A percentile compares a stretch with the other conserved stretches of the same genome.
phyloP scores from a whole-genome alignment of 257 asterid species.

The Oldenlandia corymbosa region DNA sequence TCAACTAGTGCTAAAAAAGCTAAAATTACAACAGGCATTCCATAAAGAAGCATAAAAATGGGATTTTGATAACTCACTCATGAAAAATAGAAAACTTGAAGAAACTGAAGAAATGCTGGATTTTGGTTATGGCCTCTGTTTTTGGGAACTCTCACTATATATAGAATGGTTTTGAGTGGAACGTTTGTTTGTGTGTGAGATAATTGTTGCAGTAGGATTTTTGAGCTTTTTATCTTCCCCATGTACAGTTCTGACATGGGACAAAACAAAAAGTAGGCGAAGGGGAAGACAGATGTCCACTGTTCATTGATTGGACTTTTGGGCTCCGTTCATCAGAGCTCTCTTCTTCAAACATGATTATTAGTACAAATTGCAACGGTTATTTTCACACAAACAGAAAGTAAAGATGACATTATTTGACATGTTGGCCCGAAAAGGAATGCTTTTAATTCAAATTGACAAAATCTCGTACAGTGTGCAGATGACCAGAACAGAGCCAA shows the following conservation, averaged over 20 bases:
- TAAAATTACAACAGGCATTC: neutral
- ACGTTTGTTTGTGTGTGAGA: constrained; percentile 1
- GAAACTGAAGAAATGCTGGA: neutral
- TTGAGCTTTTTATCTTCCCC: neutral
- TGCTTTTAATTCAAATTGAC: too few species aligned
- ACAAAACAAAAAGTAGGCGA: constrained; percentile 2
- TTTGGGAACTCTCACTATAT: neutral
- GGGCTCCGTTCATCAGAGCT: too few species aligned
- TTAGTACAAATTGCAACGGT: constrained; percentile 6
- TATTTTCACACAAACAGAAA: too few species aligned
- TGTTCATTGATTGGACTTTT: neutral
- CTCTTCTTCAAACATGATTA: neutral
- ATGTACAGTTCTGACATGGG: constrained; percentile 4
- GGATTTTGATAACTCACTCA: neutral
- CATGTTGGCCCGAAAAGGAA: too few species aligned
- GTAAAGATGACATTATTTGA: too few species aligned
- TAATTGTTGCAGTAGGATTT: neutral
- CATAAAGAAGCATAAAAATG: neutral
- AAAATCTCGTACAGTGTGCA: too few species aligned
- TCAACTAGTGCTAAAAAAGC: neutral
- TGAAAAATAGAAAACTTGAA: neutral
- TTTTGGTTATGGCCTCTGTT: neutral
- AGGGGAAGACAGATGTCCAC: neutral
- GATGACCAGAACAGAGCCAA: too few species aligned
- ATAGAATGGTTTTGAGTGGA: neutral